These are phyloP conservation scores for Furcasterigmium furcatum DNA, from an alignment of 2,329 filamentous ascomycete genomes.

Conservation along the genomic window DNA sequence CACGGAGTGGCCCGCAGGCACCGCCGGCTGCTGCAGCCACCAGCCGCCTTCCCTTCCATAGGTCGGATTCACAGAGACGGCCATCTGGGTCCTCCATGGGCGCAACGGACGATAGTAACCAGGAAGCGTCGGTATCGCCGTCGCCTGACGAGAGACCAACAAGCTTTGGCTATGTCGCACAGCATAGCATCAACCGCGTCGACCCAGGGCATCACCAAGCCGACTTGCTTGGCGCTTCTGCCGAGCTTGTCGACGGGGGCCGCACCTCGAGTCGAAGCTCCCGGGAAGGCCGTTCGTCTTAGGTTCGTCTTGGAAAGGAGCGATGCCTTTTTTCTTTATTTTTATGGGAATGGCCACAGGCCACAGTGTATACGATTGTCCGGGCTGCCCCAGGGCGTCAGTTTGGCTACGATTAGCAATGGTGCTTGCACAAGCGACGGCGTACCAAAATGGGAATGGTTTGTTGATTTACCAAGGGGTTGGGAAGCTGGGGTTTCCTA, in stretches of 20 bases:
- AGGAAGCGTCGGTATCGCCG: conserved; percentile 30
- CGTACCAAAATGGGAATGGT: background rate
- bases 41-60: conserved; percentile 50
- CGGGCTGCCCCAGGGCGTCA: too few species aligned
- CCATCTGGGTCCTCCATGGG: conserved; percentile 47
- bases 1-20: conserved; percentile 2
- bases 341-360: too few species aligned
- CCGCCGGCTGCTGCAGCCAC: conserved; percentile 3
- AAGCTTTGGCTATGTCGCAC: conserved; percentile 54
- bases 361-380: too few species aligned
- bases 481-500: too few species aligned
- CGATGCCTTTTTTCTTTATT: background rate
- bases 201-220: conserved; percentile 41
- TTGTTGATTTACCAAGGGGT: too few species aligned
- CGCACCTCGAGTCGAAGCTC: conserved; percentile 7
- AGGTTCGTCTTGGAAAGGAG: background rate
- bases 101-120: conserved; percentile 41
- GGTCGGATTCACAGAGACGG: conserved; percentile 49
- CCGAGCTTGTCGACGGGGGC: conserved; percentile 50
- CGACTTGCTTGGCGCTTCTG: conserved; percentile 49
- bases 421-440: background rate
- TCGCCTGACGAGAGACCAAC: conserved; percentile 45
- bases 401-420: too few species aligned
- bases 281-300: conserved; percentile 3
- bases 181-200: conserved; percentile 53